A percentile compares a stretch with the other conserved stretches of the same genome.
Evolutionary conservation across 2,329 filamentous ascomycete species (phyloP).

Genomic region (Xylaria sp.): DNA sequence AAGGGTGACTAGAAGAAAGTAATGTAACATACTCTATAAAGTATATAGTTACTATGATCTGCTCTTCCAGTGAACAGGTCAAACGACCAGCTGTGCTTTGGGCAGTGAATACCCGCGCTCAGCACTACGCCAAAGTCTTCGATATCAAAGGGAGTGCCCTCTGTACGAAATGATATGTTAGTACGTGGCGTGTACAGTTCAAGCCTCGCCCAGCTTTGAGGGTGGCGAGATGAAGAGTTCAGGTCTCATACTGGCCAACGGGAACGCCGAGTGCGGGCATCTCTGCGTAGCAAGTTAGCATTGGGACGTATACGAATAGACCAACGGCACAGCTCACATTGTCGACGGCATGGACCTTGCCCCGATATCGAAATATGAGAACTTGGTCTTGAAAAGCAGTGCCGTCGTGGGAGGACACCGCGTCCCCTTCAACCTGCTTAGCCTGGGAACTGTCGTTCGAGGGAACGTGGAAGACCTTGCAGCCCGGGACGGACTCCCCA

Average conservation of each 20-base stretch:
- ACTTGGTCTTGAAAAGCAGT: conserved; percentile 66
- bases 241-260: conserved; percentile 60
- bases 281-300: conserved; percentile 55
- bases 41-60: conserved; percentile 70
- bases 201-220: conserved; percentile 1
- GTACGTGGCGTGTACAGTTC: background rate
- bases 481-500: conserved; percentile 59
- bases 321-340: conserved; percentile 62
- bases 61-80: conserved; percentile 71
- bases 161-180: conserved; percentile 16
- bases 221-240: background rate
- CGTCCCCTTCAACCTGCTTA: conserved; percentile 53
- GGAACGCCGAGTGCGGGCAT: conserved; percentile 76
- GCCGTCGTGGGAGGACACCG: conserved; percentile 44
- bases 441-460: conserved; percentile 53
- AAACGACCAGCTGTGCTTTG: conserved; percentile 78
- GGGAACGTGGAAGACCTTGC: conserved; percentile 68
- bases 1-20: background rate
- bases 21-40: conserved; percentile 57
- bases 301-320: background rate
- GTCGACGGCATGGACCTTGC: conserved; percentile 74
- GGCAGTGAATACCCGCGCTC: conserved; percentile 72
- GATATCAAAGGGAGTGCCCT: conserved; percentile 73
- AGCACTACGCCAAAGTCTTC: conserved; percentile 76
- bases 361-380: conserved; percentile 72